Percentiles rank a stretch among this genome's conserved stretches.
Evolutionary conservation across 805 yeast genomes (phyloP).

Genomic region (Naumovozyma castellii): DNA sequence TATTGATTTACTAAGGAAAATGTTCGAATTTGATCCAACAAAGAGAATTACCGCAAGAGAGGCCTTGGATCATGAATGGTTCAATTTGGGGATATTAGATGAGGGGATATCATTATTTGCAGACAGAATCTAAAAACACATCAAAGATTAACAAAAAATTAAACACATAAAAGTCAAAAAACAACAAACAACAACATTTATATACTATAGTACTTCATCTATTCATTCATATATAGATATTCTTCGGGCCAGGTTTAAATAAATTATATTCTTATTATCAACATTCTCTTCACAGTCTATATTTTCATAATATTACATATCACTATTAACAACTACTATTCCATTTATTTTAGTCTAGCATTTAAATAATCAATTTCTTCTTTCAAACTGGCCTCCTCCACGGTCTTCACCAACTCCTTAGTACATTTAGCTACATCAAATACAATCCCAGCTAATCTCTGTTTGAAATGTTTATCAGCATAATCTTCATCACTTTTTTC

Average conservation of each 20-base stretch:
- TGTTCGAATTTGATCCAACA: conserved; percentile 63
- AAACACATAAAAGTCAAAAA: not conserved
- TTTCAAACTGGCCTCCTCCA: conserved; percentile 84
- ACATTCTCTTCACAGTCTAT: not conserved
- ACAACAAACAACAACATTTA: no score
- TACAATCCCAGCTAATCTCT: conserved; percentile 89
- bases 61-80: conserved; percentile 78
- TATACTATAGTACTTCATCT: no score
- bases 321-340: not conserved
- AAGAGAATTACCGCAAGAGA: conserved; percentile 66
- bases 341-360: conserved; percentile 37
- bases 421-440: conserved; percentile 95
- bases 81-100: conserved; percentile 51
- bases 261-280: not conserved
- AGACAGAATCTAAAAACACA: conserved; percentile 5
- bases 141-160: not conserved
- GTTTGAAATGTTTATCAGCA: conserved; percentile 85
- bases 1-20: conserved; percentile 53
- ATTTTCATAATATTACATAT: not conserved
- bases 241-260: conserved; percentile 1
- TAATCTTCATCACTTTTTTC: conserved; percentile 44
- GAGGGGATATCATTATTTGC: conserved; percentile 36
- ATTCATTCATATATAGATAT: not conserved
- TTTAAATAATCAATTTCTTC: conserved; percentile 79
- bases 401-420: conserved; percentile 89